Percentiles rank a stretch among this genome's conserved stretches.
phyloP scores from a whole-genome alignment of 148 eudicot genomes.

The Rhododendron griersonianum region DNA sequence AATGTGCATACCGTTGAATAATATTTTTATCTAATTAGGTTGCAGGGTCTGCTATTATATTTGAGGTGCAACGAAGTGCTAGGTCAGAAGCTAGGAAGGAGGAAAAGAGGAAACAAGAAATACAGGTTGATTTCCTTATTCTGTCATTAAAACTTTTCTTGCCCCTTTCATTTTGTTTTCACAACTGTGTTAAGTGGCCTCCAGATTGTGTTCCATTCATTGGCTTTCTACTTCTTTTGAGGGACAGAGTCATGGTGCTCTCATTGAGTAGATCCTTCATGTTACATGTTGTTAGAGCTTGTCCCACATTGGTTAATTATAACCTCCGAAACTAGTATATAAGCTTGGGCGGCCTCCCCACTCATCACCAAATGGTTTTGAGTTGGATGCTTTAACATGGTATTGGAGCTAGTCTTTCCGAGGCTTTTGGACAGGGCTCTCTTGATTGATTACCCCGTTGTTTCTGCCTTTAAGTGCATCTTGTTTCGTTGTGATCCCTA shows the following conservation, averaged over 20 bases:
- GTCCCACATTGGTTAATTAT: no score
- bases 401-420: no score
- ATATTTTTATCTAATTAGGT: slow-evolving; percentile 37
- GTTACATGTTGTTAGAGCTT: background rate
- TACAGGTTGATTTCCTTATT: slow-evolving; percentile 45
- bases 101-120: slow-evolving; percentile 61
- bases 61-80: slow-evolving; percentile 86
- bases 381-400: no score
- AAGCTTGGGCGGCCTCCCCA: no score
- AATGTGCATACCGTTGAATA: background rate
- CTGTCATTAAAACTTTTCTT: background rate
- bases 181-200: background rate
- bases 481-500: no score
- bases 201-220: background rate
- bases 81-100: slow-evolving; percentile 88
- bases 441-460: no score
- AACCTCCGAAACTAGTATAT: no score
- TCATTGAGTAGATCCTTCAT: background rate
- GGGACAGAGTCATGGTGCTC: background rate
- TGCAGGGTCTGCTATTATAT: slow-evolving; percentile 73
- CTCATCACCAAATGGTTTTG: no score
- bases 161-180: background rate
- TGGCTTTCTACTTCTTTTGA: background rate
- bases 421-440: no score
- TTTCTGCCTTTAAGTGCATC: no score